phyloP scores from a whole-genome alignment of 148 eudicot species.

The Salicornia ramosissima region DNA sequence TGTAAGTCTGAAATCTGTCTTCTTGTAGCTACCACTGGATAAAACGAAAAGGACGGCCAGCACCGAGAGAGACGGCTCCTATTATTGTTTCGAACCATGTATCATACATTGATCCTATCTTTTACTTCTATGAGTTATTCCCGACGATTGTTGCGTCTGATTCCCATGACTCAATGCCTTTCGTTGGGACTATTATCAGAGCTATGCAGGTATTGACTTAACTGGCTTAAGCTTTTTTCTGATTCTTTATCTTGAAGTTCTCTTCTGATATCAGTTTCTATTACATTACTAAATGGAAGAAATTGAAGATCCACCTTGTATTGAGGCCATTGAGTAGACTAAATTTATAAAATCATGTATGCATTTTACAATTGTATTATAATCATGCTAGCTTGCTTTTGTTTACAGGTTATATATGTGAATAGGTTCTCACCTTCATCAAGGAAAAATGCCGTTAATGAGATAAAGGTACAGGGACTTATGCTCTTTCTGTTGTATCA shows the following conservation, averaged over 20 bases:
- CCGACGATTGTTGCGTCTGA: slow-evolving; percentile 90
- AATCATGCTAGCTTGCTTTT: slow-evolving; percentile 13
- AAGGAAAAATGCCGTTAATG: slow-evolving; percentile 80
- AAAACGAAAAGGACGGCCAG: slow-evolving; percentile 78
- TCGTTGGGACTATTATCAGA: slow-evolving; percentile 92
- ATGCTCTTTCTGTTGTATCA: slow-evolving; percentile 2
- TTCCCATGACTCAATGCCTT: slow-evolving; percentile 90
- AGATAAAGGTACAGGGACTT: slow-evolving; percentile 75
- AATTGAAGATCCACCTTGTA: not conserved
- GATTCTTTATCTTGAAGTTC: not conserved
- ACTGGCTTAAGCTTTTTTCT: slow-evolving; percentile 2
- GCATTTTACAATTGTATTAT: slow-evolving; percentile 1
- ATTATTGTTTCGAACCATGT: slow-evolving; percentile 93
- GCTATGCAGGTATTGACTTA: slow-evolving; percentile 82
- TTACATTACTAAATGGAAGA: no score
- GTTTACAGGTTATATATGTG: slow-evolving; percentile 79
- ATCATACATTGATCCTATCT: slow-evolving; percentile 90
- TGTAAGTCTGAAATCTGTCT: not conserved
- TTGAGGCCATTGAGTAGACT: slow-evolving; percentile 13
- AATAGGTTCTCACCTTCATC: slow-evolving; percentile 83
- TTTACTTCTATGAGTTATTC: slow-evolving; percentile 88
- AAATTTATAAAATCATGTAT: not conserved
- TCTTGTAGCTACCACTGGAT: slow-evolving; percentile 88
- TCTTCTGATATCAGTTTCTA: not conserved
- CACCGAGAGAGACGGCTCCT: slow-evolving; percentile 83